Evolutionary conservation across 2,329 filamentous ascomycete genomes (phyloP), one percentile per base, ranked within the genome.

Genomic region (Rachicladosporium sp.): DNA sequence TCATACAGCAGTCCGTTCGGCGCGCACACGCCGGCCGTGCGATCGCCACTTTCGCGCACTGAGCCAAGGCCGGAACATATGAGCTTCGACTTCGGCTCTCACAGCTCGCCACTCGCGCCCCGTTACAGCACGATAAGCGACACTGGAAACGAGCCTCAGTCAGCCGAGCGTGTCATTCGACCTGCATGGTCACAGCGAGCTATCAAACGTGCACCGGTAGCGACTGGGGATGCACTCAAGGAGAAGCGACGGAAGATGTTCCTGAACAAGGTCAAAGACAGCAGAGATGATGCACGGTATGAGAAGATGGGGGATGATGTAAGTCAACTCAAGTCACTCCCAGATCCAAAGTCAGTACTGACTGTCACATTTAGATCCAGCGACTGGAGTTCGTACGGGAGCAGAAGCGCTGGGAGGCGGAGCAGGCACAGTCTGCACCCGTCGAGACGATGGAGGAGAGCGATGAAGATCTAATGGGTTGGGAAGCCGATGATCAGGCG

Each of bases 241-340:
- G 78, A 84, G 54, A 67, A 71, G 39, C 66, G 83, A 42, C 67
- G 82, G 35, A 72, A 73, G 27, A 64, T 81, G 41, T 89, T 89
- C 50, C 62, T 89, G 43, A 74, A 77, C 53, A 81, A 64, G 38
- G 63, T 71, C 8, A 54, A 62, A 37, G 60, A 61, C 32, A 53
- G 53, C 2, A 52, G 67, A 32, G 67, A 70, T 4, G 66, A 70
- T 4, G 57, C 56, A 52, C 58, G 60, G 35, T 71, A 64, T 60
- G 61, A 64, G 43, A 50, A 50, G 10, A 52, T 67, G 23, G 62
- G 65, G 1, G 68, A 70, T 29, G 64, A 69, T 57, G 66, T 68
- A 55, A 31, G 55, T 40, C 7, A 23, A 5, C 3, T 5, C 15
- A 4, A 8, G 6, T 6, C 10, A 10, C 12, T 36, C 4, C 10